Evolutionary conservation across 305 asterid species (phyloP), one percentile per base, ranked within the genome.

Genomic region (Fraxinus latifolia): DNA sequence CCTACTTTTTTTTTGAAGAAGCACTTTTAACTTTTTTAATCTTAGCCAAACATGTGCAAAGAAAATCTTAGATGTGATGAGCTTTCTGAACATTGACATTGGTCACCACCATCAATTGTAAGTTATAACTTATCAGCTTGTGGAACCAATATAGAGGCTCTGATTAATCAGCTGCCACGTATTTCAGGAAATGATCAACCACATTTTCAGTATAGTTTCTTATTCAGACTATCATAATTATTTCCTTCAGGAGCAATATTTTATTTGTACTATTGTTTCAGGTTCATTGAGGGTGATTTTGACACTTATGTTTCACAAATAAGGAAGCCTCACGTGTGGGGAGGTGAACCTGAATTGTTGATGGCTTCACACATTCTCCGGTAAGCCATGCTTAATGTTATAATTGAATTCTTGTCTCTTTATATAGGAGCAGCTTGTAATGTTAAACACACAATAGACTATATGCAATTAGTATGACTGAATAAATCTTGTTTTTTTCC

Each of bases 221-320:
- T 19, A 34, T 72, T 19, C 23, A n/a, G 53, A 32, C 21, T 53
- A 23, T 37, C 44, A 21, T 6, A 76, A 37, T 7, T 70, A 76
- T 77, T 25, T 32, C 11, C 39, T n/a, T 15, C n/a, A 1, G 42
- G 25, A 80, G 72, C 82, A 36, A 60, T 53, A 9, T 83, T 39
- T 75, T 74, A 19, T 47, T 82, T 70, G 21, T 33, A 23, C 68
- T 36, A 23, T 82, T 25, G 39, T 81, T 80, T 76, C 89, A 93
- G 98, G 98, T 95, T 95, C 91, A 89, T 95, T 44, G 99, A 95
- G 82, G 99, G 99, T 71, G 92, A 94, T 85, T 95, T 95, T 77
- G 95, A 91, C 77, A 60, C 83, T 19, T 95, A 95, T 7, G 90
- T 94, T 81, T 83, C 93, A 47, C 89, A 88, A 65, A 90, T 94